These are phyloP conservation scores for Chalara sp. DNA, from an alignment of 2,329 filamentous ascomycete genomes.

Conservation along the genomic window DNA sequence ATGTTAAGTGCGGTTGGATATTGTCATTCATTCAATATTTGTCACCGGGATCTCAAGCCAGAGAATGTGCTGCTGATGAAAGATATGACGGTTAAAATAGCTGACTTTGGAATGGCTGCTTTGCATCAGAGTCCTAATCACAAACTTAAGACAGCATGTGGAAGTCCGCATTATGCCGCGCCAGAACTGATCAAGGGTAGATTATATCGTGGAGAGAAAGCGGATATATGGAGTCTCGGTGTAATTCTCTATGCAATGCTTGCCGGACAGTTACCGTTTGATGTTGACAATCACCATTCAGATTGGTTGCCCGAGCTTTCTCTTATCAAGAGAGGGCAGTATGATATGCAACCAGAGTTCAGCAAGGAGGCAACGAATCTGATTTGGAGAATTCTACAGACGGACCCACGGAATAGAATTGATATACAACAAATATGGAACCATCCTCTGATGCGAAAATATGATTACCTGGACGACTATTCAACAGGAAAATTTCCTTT, in stretches of 20 bases:
- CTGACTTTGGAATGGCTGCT: constrained; percentile 97
- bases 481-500: constrained; percentile 37
- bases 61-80: constrained; percentile 89
- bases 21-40: constrained; percentile 91
- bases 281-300: constrained; percentile 31
- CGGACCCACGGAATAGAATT: constrained; percentile 73
- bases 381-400: constrained; percentile 70
- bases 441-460: constrained; percentile 81
- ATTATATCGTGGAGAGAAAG: constrained; percentile 75
- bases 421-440: constrained; percentile 75
- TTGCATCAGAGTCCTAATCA: constrained; percentile 74
- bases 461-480: constrained; percentile 63
- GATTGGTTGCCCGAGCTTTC: constrained; percentile 47
- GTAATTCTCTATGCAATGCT: constrained; percentile 87
- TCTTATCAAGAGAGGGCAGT: constrained; percentile 52
- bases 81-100: constrained; percentile 77
- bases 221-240: constrained; percentile 92
- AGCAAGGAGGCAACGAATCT: constrained; percentile 68
- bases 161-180: constrained; percentile 93
- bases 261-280: constrained; percentile 77
- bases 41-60: constrained; percentile 91
- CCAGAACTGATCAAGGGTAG: constrained; percentile 78
- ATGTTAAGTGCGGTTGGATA: constrained; percentile 89
- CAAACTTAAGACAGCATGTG: constrained; percentile 81
- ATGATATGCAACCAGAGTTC: constrained; percentile 55